Evolutionary conservation across 164 flowering plant species (phyloP).

Genomic region (Taxillus chinensis): DNA sequence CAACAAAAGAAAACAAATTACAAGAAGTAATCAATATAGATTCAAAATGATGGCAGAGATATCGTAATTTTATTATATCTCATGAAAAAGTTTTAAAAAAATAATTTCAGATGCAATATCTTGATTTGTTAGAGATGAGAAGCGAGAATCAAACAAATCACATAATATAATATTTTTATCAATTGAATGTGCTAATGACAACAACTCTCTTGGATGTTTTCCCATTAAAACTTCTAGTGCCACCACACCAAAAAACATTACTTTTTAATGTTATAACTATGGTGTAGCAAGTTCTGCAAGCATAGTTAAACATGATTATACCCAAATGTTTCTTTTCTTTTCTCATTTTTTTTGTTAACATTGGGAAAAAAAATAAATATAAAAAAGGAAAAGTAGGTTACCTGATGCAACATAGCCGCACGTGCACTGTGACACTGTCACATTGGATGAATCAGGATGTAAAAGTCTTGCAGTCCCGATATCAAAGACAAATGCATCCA

Average conservation of each 20-base stretch:
- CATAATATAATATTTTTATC: neutral
- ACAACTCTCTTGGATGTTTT: constrained; percentile 13
- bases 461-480: neutral
- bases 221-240: constrained; percentile 14
- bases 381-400: neutral
- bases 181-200: constrained; percentile 2
- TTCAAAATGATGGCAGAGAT: too few relatives aligned
- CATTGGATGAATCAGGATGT: neutral
- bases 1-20: too few relatives aligned
- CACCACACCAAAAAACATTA: constrained; percentile 12
- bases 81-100: too few relatives aligned
- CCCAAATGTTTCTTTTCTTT: neutral
- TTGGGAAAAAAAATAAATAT: neutral
- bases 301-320: neutral
- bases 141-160: constrained; percentile 12
- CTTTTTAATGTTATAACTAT: constrained; percentile 8
- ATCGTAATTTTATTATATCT: too few relatives aligned
- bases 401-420: constrained; percentile 22
- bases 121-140: constrained; percentile 2
- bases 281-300: constrained; percentile 15
- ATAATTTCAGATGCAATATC: neutral
- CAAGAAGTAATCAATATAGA: too few relatives aligned
- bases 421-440: neutral
- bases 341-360: too few relatives aligned
- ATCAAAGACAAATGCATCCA: neutral